Evolutionary conservation across 306 rosid genomes (phyloP).

Genomic region (Trifolium fragiferum): DNA sequence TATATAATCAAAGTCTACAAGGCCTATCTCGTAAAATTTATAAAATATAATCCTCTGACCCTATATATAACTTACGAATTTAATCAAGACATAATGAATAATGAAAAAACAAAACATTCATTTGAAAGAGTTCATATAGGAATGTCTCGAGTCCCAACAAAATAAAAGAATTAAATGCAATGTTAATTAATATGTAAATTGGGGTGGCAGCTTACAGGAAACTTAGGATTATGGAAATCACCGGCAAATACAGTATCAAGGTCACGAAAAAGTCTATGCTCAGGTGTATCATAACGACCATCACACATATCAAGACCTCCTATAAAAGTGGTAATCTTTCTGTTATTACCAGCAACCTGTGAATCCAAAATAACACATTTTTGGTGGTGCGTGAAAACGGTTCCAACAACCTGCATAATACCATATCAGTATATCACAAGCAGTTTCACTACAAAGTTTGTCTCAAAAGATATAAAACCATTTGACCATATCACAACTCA

Average conservation of each 20-base stretch:
- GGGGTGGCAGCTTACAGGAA: conserved; percentile 67
- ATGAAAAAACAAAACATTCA: conserved; percentile 22
- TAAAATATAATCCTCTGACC: not conserved
- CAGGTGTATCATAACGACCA: conserved; percentile 98
- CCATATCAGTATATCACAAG: conserved; percentile 47
- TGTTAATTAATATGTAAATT: not conserved
- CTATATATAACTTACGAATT: conserved; percentile 1
- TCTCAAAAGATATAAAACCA: conserved; percentile 32
- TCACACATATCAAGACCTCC: conserved; percentile 98
- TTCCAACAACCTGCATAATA: conserved; percentile 76
- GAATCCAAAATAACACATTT: conserved; percentile 92
- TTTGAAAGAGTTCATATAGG: conserved; percentile 24
- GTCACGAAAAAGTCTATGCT: conserved; percentile 79
- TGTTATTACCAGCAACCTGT: conserved; percentile 74
- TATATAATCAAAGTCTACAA: not conserved
- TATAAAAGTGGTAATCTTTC: conserved; percentile 83
- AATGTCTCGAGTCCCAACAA: conserved; percentile 7
- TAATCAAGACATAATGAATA: not conserved
- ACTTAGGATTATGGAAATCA: conserved; percentile 85
- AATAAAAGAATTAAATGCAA: conserved; percentile 26
- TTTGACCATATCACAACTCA: not conserved
- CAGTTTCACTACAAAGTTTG: conserved; percentile 23
- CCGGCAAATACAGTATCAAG: conserved; percentile 65
- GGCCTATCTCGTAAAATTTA: conserved; percentile 8
- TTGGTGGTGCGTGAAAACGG: conserved; percentile 92